Evolutionary conservation across 148 eudicot species (phyloP), one percentile per base, ranked within the genome.

Genomic region (Agrostemma githago): DNA sequence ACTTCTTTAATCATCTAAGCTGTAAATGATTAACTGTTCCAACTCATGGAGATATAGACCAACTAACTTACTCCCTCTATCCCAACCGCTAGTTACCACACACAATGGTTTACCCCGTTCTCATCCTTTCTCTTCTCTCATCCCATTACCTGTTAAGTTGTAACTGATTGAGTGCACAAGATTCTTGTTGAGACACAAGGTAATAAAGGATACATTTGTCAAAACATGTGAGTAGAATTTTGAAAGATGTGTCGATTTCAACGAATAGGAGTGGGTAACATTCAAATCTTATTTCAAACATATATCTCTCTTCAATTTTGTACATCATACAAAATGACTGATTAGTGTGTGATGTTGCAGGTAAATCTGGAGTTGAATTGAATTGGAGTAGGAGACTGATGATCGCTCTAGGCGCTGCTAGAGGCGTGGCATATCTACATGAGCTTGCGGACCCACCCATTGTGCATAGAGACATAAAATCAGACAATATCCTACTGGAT

Each of bases 381-480:
- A 89, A 86, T 60, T 95, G 98, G 98, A 84, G 76, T 60, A 81
- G 88, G 78, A 86, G 98, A 79, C 82, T 95, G 46, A 85, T 84
- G 9, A 56, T 88, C 17, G 92, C 97, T 6, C 85, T 95, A 46
- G 97, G 93, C 76, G 87, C 98, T 59, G 98, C 98, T 41, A 82
- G 96, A 85, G 98, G 98, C 73, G 73, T 95, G 76, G 85, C 96
- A 73, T 95, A 95, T 76, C 80, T 95, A 66, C 98, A 95, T 58
- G 98, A 95, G 78, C 89, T 88, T 48, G 98, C 98, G 6, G 85
- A 88, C 71, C 98, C 98, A 4, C 97, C 97, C 12, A 90, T 95
- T 56, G 86, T 95, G 41, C 98, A 95, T 62, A 84, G 98, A 72
- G 98, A 95, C 83, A 76, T 95, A 60, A 95, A 95, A 77, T 87